Evolutionary conservation across 2,329 filamentous ascomycete genomes (phyloP), one percentile per base, ranked within the genome.

Genomic region (Colletotrichum tropicale): DNA sequence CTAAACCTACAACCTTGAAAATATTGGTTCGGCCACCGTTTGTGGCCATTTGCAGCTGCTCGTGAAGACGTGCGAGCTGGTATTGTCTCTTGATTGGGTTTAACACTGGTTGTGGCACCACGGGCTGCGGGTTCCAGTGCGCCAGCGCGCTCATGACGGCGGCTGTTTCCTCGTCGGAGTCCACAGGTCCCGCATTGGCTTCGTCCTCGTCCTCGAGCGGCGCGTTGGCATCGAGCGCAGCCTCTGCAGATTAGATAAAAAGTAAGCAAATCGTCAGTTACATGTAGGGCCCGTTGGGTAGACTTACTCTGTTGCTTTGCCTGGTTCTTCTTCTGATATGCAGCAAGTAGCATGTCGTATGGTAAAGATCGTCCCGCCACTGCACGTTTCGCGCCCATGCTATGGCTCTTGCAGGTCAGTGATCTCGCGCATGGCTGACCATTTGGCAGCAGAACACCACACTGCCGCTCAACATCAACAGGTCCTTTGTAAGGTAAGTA

Each of bases 261-360:
- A 21, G 43, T 52, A 24, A 52, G 43, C 43, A 52, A 52, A 52
- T 52, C 43, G n/a, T 52, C n/a, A 52, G 12, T 24, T 21, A 8
- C 7, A 13, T 13, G 43, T n/a, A 9, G 12, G 24, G 16, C 7
- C 18, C 60, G 4, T 18, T 24, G 30, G 58, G 10, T 24, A 60
- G 24, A 90, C 93, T 86, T 89, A 96, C 95, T 98, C 85, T 98
- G 97, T 87, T 98, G 95, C 82, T 98, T 98, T 26, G 97, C 97
- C 84, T 98, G 97, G 81, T 99, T 99, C 89, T 98, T 98, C 90
- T 98, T 98, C 84, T 97, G 95, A 81, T 97, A 97, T 9, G 94
- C 93, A 16, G 94, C 93, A 48, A 98, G 89, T 52, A 98, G 88
- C 93, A 98, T 97, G 84, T 98, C 96, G 82, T 98, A 98, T 2